A percentile compares a stretch with the other conserved stretches of the same genome.
Conservation (phyloP, 2,329 filamentous ascomycete species). For the Didymella segeticola region DNA sequence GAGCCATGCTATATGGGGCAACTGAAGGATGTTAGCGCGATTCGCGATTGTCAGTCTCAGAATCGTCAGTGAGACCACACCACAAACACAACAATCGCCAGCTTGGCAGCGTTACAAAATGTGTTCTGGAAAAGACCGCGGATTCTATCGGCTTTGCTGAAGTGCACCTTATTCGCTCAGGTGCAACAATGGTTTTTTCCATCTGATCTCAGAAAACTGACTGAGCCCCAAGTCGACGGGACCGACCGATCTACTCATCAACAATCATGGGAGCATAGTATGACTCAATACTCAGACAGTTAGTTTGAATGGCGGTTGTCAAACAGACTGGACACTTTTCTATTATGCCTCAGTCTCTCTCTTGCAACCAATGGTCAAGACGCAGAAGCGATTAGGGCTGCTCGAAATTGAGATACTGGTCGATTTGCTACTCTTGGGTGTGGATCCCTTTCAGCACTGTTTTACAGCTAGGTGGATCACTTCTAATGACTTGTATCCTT, state of each 20-base stretch:
- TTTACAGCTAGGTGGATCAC: too few species aligned
- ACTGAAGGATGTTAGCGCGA: constrained; percentile 7
- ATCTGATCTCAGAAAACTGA: neutral
- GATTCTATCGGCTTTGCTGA: constrained; percentile 5
- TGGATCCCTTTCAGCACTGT: too few species aligned
- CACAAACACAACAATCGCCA: constrained; percentile 7
- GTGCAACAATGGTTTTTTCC: neutral
- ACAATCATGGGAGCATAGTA: neutral
- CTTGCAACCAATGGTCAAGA: too few species aligned
- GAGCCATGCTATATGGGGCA: constrained; percentile 6
- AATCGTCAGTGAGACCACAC: constrained; percentile 6
- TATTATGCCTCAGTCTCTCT: neutral
- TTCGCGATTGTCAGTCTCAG: constrained; percentile 10
- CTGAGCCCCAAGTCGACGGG: neutral
- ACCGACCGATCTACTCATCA: neutral
- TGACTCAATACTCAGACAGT: neutral
- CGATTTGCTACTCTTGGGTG: too few species aligned
- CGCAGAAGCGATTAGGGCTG: too few species aligned
- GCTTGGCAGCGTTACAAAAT: constrained; percentile 5
- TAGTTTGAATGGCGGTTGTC: too few species aligned
- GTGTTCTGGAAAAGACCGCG: constrained; percentile 2
- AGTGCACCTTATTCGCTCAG: neutral
- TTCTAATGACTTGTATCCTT: too few species aligned
- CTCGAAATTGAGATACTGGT: too few species aligned
- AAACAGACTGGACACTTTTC: neutral